Base-by-base conservation (phyloP, 305 asterid species). In the Salvia sclarea region DNA sequence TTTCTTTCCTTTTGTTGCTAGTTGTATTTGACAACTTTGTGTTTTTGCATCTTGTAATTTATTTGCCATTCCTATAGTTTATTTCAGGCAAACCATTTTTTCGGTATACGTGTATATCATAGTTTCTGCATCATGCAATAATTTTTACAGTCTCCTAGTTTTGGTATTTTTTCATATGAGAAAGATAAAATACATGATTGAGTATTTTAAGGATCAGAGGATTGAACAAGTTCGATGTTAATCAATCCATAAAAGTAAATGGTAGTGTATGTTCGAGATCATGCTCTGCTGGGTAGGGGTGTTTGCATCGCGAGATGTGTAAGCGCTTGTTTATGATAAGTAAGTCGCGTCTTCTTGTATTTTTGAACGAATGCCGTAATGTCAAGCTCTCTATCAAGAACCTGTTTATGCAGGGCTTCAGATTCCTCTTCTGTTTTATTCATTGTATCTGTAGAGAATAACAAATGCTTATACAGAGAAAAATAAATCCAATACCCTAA, bases 261-360 rank as follows among this genome's bases (percentile, higher is more conserved):
- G 13, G 3, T 9, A 37, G 43, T 37, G 9, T 37, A 11, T 37
- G 10, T 37, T 37, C 3, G 10, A 37, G 43, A 11, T 37, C 13
- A 37, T 37, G 43, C 31, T 80, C 81, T 81, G 75, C 55, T 73
- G 40, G 78, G 57, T 17, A 79, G 48, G 54, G 93, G 81, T 63
- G 95, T 86, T 81, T 77, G 88, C 31, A 86, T 88, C 38, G 96
- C 89, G 72, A 89, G 89, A 70, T 84, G 92, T 6, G 89, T 84
- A 9, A 92, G 88, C 6, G 96, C 83, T 2, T 87, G 86, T 60
- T 72, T 89, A 57, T 92, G 96, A 76, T 84, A 89, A 7, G 79
- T 66, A 37, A 61, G 13, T 8, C 92, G 86, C 81, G 82, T 69
- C 80, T 86, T 92, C 88, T 84, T 92, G 79, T 86, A 86, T 73